Base-by-base conservation (phyloP, 768 basidiomycete genomes). In the Lactarius indigo region DNA sequence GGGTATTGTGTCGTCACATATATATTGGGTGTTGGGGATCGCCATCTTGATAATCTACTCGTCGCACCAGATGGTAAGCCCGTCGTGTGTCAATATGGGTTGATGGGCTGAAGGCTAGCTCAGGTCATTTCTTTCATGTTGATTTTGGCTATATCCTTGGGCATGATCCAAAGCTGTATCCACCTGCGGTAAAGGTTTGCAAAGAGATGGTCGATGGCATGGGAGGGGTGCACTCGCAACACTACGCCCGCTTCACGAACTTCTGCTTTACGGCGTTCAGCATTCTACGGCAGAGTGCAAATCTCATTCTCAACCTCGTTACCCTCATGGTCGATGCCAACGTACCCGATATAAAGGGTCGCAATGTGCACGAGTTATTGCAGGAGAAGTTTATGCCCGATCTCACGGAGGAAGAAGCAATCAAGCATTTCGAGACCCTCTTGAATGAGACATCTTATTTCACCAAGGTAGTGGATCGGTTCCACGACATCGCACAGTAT, bases 131-230 rank as follows among this genome's bases (percentile, higher is more conserved):
- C 84, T 98, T 98, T 80, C 96, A 98, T 75, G 97, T 98, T 68
- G 97, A 98, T 75, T 99, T 98, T 73, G 96, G 97, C 2, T 99
- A 98, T 77, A 98, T 98, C 72, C 84, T 98, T 17, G 97, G 97
- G 3, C 89, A 95, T 2, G 97, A 98, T 74, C 97, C 97, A 0
- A 98, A 99, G 73, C 94, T 95, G 0, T 96, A 96, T 74, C 96
- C 97, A 2, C 97, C 97, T 7, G 92, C 95, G 15, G 96, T 98
- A 70, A 99, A 99, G 76, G 92, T 99, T 47, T 98, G 96, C 78
- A 96, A 96, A 74, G 97, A 98, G 75, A 99, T 98, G 97, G 94
- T 98, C 0, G 97, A 99, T 75, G 96, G 92, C 13, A 96, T 99
- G 95, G 97, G 97, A n/a, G 96, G 97, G 13, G 88, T 92, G 1